Base-by-base conservation (phyloP, 176 grass and related monocot species). In the Chrysopogon serrulatus region DNA sequence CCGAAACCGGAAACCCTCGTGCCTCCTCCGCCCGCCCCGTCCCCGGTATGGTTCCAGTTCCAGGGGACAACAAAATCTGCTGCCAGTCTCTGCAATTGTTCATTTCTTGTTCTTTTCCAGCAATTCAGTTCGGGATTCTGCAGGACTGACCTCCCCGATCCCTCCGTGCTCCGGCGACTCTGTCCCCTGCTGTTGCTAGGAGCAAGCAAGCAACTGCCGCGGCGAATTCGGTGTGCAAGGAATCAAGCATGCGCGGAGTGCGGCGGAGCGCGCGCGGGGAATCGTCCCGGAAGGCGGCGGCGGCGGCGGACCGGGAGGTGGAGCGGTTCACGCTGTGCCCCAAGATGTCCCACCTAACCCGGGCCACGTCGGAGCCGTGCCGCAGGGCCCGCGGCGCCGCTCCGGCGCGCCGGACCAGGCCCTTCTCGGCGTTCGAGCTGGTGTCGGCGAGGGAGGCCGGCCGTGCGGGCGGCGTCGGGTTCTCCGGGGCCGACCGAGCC, bases 391-490 rank as follows among this genome's bases (percentile, higher is more conserved):
- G 68, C 13, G 75, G 26, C n/a, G 63, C 73, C 24, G 73, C 79
- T 13, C 14, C 8, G 10, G 61, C 63, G 16, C 26, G 26, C 13
- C 53, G 47, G 41, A 88, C 18, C 67, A 84, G 59, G 54, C 67
- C 80, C 19, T 18, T 88, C 23, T 89, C 92, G 48, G 78, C 86
- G 1, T 82, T 92, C 57, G 73, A 77, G 76, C 85, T 98, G 82
- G 26, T 98, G 39, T 78, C 91, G 17, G 89, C 81, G 26, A 91
- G 91, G 75, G 96, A 95, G 83, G 82, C 77, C 30, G 90, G 90
- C 35, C 83, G 40, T 66, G 48, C 66, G 1, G 88, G 82, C 5
- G 76, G 35, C 8, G 89, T 80, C 33, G 94, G 89, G 53, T 87
- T 98, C 83, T 90, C 87, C 17, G 44, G 56, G 24, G 78, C 91